phyloP scores from a whole-genome alignment of 2,329 filamentous ascomycete genomes.

The Taxawa tesnikishii region DNA sequence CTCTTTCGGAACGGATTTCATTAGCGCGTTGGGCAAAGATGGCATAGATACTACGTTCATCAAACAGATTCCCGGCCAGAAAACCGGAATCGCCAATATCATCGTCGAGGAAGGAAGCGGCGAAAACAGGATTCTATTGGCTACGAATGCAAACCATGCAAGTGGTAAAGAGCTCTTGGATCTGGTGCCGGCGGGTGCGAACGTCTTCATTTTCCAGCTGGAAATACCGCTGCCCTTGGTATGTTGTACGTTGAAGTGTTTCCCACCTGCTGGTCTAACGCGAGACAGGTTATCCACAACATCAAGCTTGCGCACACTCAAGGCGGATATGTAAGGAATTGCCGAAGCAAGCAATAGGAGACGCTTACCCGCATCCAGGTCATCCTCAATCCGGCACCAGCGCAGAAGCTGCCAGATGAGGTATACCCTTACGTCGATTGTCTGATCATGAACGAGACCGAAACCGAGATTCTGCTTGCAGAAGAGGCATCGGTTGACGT shows the following conservation, averaged over 20 bases:
- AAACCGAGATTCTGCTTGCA: constrained; percentile 62
- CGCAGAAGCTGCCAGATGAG: constrained; percentile 52
- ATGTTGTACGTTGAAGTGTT: too few relatives aligned
- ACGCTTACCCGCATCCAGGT: too few relatives aligned
- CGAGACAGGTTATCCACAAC: constrained; percentile 18
- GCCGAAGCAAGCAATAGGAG: too few relatives aligned
- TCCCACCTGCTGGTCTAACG: constrained; percentile 1
- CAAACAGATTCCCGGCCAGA: constrained; percentile 26
- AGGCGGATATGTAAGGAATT: constrained; percentile 14
- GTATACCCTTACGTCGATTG: constrained; percentile 60
- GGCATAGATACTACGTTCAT: constrained; percentile 30
- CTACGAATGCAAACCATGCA: constrained; percentile 33
- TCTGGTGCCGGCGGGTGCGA: constrained; percentile 26
- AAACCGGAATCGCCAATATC: constrained; percentile 37
- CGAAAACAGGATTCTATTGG: constrained; percentile 37
- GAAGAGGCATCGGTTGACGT: constrained; percentile 16
- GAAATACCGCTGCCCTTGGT: constrained; percentile 32
- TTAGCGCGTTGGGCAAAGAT: constrained; percentile 29
- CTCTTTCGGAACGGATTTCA: constrained; percentile 25
- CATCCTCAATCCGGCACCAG: constrained; percentile 72
- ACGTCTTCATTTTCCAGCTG: constrained; percentile 33
- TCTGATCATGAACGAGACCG: constrained; percentile 82
- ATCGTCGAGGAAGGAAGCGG: constrained; percentile 35
- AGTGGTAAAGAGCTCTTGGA: constrained; percentile 17
- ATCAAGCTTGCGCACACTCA: constrained; percentile 14